phyloP scores from a whole-genome alignment of 1,284 basidiomycete genomes.

The Termitomyces sp. region DNA sequence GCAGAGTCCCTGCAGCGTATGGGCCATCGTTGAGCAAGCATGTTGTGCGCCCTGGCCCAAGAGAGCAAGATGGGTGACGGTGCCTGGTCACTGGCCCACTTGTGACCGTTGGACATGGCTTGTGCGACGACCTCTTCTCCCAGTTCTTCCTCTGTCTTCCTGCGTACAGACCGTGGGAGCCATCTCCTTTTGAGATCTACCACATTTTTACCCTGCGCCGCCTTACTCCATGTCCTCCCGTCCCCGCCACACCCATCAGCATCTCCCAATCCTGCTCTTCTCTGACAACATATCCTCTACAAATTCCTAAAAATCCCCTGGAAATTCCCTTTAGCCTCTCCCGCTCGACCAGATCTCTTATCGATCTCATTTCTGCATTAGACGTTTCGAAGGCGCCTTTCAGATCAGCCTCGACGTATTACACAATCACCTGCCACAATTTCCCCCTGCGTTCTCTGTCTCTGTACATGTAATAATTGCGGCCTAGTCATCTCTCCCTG shows the following conservation, averaged over 20 bases:
- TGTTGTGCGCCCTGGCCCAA: background rate
- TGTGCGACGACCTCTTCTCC: constrained; percentile 1
- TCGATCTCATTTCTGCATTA: constrained; percentile 7
- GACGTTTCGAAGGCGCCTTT: constrained; percentile 5
- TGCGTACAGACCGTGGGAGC: constrained; percentile 31
- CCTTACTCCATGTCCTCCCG: background rate
- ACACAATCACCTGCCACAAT: constrained; percentile 14
- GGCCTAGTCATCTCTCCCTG: background rate
- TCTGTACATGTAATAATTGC: constrained; percentile 18
- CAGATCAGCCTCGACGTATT: constrained; percentile 9
- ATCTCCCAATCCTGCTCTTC: background rate
- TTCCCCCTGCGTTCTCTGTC: constrained; percentile 14
- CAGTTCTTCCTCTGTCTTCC: constrained; percentile 13
- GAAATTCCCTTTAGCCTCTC: background rate
- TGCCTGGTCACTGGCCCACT: background rate
- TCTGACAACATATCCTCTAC: background rate
- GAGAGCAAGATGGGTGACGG: background rate
- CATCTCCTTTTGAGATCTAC: background rate
- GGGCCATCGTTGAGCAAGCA: background rate
- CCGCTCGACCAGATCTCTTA: constrained; percentile 1
- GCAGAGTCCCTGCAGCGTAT: background rate
- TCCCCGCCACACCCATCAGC: background rate
- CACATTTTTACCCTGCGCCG: background rate
- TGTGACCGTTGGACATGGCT: constrained; percentile 2
- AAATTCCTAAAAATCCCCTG: background rate